Evolutionary conservation across 1,284 basidiomycete species (phyloP), one percentile per base, ranked within the genome.

Genomic region (Microstroma glucosiphilum): DNA sequence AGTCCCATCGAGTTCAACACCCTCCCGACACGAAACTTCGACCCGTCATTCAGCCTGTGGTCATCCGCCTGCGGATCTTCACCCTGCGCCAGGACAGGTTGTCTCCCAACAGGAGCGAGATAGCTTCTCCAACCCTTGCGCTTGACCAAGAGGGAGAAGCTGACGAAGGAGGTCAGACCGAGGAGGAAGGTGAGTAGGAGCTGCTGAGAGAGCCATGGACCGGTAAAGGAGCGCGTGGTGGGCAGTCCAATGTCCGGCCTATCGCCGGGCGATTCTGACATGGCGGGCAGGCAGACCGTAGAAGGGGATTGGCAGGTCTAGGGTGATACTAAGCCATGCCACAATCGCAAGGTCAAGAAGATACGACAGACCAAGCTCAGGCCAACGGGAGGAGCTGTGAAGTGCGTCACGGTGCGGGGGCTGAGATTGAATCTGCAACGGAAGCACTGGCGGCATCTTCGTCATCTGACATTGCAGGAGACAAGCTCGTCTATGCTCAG

Each of bases 1-100:
- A 98, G 85, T 3, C 97, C 84, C 71, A 97, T 92, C 6, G 92
- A 92, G 46, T 92, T 94, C 80, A 98, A 94, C 56, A 98, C 82
- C 0, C 94, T 94, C 12, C 97, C 93, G 48, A 94, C 93, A 78
- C 97, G 93, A 97, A 83, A n/a, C 97, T 88, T 2, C 90, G 89
- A 72, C 90, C 91, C 51, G 25, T 54, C 26, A 21, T 25, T 54
- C 21, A 54, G 51, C 26, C 51, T 17, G 19, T 54, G 13, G 6
- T 19, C 76, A 97, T 94, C 51, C 90, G 91, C 0, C 89, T 91
- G 61, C 85, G 83, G 60, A 96, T 84, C 0, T 93, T 97, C 0
- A 94, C 94, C 67, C 92, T 79, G 67, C 97, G 90, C 94, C 94
- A 98, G 21, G 91, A 91, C 80, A 96, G 92, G 81, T 94, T 83